phyloP scores from a whole-genome alignment of 768 basidiomycete genomes.

The Pleurotus tuber-regium region DNA sequence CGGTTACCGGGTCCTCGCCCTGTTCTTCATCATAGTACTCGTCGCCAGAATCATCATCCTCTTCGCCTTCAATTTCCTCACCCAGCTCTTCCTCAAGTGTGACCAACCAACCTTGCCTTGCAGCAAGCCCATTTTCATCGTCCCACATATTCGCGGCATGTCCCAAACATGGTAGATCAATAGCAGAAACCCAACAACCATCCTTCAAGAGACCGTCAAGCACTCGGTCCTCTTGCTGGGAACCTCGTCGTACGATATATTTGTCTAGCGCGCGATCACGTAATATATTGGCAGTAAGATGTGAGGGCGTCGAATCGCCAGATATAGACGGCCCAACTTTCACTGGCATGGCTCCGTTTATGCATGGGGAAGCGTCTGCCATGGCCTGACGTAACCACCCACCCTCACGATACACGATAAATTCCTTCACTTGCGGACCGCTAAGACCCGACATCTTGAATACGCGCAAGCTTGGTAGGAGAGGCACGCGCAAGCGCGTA shows the following conservation, averaged over 20 bases:
- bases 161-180: constrained; percentile 14
- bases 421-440: constrained; percentile 15
- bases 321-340: neutral
- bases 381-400: constrained; percentile 1
- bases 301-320: neutral
- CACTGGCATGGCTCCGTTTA: neutral
- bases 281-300: neutral
- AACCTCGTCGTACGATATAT: neutral
- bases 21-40: constrained; percentile 18
- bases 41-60: constrained; percentile 23
- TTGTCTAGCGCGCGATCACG: neutral
- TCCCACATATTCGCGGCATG: constrained; percentile 22
- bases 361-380: constrained; percentile 12
- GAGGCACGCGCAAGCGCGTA: constrained; percentile 8
- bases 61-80: constrained; percentile 23
- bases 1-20: neutral
- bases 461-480: constrained; percentile 20
- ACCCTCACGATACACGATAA: constrained; percentile 20
- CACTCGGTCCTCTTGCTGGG: constrained; percentile 25
- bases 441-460: constrained; percentile 21
- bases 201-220: constrained; percentile 36
- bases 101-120: constrained; percentile 16
- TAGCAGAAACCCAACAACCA: constrained; percentile 26
- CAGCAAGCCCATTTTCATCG: constrained; percentile 30
- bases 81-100: constrained; percentile 16